phyloP scores from a whole-genome alignment of 2,329 filamentous ascomycete genomes.

The Tolypocladium paradoxum region DNA sequence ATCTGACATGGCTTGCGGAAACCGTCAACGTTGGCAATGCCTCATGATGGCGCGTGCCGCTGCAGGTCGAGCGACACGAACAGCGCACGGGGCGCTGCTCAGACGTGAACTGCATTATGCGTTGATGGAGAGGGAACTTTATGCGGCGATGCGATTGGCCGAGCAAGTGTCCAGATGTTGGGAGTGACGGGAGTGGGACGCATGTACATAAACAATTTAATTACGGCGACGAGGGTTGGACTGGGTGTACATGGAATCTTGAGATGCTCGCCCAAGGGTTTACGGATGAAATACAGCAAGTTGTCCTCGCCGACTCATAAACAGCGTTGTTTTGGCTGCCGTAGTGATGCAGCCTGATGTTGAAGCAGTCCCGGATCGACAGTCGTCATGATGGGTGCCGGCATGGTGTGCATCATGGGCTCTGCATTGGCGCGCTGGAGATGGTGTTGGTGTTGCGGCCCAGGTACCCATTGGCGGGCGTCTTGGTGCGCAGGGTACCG shows the following conservation, averaged over 20 bases:
- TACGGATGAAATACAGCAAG: neutral
- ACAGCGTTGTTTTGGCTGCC: too few relatives aligned
- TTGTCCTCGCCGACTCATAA: neutral
- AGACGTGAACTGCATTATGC: too few relatives aligned
- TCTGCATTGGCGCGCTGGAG: neutral
- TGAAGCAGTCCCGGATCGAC: neutral
- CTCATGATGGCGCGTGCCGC: neutral
- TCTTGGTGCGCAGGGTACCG: neutral
- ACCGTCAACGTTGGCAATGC: neutral
- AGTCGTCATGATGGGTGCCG: neutral
- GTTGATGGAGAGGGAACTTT: neutral
- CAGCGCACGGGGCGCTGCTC: neutral
- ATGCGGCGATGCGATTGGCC: slow-evolving; percentile 13
- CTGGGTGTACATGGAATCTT: neutral
- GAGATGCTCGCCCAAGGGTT: neutral
- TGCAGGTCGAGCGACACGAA: neutral
- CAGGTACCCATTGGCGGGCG: neutral
- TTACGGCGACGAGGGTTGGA: neutral
- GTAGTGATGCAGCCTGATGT: neutral
- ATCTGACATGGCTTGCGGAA: neutral
- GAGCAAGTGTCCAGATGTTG: slow-evolving; percentile 17
- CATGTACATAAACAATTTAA: too few relatives aligned
- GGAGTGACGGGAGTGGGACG: neutral
- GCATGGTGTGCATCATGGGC: neutral
- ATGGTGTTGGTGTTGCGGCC: neutral